These are phyloP conservation scores for Septoria linicola DNA, from an alignment of 2,329 filamentous ascomycete genomes.

Conservation along the genomic window DNA sequence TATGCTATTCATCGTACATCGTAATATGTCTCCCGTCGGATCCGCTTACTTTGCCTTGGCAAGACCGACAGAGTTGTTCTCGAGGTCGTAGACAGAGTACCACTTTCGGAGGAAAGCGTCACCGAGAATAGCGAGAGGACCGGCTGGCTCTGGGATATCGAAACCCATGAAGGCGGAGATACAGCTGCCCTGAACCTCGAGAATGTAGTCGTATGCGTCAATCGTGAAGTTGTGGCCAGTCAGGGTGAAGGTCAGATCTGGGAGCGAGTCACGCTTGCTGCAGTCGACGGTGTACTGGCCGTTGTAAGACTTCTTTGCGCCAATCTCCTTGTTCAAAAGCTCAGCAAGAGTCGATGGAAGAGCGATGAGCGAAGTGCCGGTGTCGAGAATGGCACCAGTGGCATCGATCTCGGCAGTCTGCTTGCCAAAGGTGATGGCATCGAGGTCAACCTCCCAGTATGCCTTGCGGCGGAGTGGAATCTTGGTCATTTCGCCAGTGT, in stretches of 20 bases:
- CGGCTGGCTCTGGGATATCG: conserved; percentile 76
- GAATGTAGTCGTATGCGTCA: conserved; percentile 84
- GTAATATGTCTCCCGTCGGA: neutral
- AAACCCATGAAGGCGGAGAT: conserved; percentile 98
- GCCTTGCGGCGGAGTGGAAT: conserved; percentile 97
- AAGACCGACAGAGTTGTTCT: conserved; percentile 82
- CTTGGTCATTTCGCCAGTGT: conserved; percentile 82
- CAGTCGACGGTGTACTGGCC: conserved; percentile 97
- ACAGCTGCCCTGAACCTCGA: conserved; percentile 91
- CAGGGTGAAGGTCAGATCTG: conserved; percentile 88
- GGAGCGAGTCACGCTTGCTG: conserved; percentile 74
- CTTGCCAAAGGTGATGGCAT: conserved; percentile 85
- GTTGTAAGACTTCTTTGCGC: conserved; percentile 95
- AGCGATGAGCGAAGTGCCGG: conserved; percentile 94
- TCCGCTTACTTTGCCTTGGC: conserved; percentile 70
- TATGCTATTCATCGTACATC: conserved; percentile 11
- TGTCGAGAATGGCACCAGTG: conserved; percentile 96
- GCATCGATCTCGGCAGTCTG: conserved; percentile 84
- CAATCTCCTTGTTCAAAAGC: conserved; percentile 95
- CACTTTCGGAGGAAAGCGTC: conserved; percentile 78
- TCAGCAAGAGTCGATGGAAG: conserved; percentile 89
- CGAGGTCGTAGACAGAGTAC: conserved; percentile 96
- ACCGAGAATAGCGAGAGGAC: conserved; percentile 90
- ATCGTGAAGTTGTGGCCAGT: conserved; percentile 93
- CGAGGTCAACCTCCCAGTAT: conserved; percentile 98